phyloP scores from a whole-genome alignment of 257 asterid species.

The Leptodermis oblonga region DNA sequence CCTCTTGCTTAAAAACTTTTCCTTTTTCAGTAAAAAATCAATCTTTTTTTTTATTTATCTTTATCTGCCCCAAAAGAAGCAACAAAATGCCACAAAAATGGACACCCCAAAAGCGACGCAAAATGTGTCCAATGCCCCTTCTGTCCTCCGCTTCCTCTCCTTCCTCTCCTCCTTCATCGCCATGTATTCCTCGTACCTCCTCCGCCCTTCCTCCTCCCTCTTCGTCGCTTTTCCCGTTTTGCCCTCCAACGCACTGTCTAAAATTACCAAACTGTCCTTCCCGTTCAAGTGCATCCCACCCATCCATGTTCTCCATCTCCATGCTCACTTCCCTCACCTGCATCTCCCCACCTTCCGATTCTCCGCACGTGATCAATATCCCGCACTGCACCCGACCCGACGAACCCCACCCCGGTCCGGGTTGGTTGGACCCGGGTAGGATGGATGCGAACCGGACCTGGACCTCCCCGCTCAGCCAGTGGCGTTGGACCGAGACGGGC shows the following conservation, averaged over 20 bases:
- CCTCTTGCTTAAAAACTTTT: too few relatives aligned
- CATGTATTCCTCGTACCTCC: conserved; percentile 39
- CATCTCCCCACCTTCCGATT: conserved; percentile 61
- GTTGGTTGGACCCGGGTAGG: conserved; percentile 22
- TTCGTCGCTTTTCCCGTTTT: conserved; percentile 45
- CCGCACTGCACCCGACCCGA: conserved; percentile 46
- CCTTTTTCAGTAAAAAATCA: too few relatives aligned
- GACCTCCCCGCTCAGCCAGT: conserved; percentile 84
- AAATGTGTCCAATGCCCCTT: conserved; percentile 52
- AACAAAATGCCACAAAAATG: conserved; percentile 38
- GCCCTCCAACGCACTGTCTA: conserved; percentile 63
- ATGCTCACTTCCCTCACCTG: conserved; percentile 76
- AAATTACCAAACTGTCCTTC: conserved; percentile 68
- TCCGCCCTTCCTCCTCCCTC: conserved; percentile 38
- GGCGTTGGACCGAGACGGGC: conserved; percentile 65
- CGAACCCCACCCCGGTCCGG: not conserved
- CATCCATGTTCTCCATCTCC: conserved; percentile 78
- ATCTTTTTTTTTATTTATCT: too few relatives aligned
- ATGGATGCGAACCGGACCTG: conserved; percentile 57
- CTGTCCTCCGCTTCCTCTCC: conserved; percentile 55
- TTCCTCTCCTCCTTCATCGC: conserved; percentile 53
- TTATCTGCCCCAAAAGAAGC: conserved; percentile 19
- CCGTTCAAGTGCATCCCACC: conserved; percentile 74
- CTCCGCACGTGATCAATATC: conserved; percentile 62
- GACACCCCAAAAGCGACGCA: conserved; percentile 61